Evolutionary conservation across 257 asterid species (phyloP).

Genomic region (Gentiana straminea): DNA sequence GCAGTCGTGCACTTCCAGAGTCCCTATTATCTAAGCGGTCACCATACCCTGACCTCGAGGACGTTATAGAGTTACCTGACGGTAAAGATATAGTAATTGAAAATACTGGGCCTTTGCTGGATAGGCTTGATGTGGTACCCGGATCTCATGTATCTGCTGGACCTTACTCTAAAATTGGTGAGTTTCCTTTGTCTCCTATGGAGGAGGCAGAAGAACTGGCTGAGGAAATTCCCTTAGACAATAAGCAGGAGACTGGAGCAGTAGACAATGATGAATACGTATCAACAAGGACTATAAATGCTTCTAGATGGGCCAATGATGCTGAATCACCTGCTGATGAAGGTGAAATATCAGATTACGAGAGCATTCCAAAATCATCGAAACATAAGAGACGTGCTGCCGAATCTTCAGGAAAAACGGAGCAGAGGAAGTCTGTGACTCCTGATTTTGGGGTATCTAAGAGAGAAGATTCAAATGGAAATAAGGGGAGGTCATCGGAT

Average conservation of each 20-base stretch:
- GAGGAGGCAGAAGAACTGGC: background rate
- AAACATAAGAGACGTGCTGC: slow-evolving; percentile 28
- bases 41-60: slow-evolving; percentile 17
- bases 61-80: background rate
- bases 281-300: slow-evolving; percentile 39
- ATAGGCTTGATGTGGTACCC: slow-evolving; percentile 15
- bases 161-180: slow-evolving; percentile 21
- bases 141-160: slow-evolving; percentile 10
- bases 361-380: slow-evolving; percentile 23
- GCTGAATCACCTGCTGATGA: slow-evolving; percentile 65
- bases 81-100: slow-evolving; percentile 11
- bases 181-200: slow-evolving; percentile 17
- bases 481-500: slow-evolving; percentile 43
- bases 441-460: slow-evolving; percentile 50
- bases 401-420: slow-evolving; percentile 35
- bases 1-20: slow-evolving; percentile 26
- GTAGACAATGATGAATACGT: slow-evolving; percentile 36
- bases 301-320: slow-evolving; percentile 83
- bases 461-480: slow-evolving; percentile 44
- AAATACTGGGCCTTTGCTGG: slow-evolving; percentile 14
- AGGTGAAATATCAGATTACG: slow-evolving; percentile 58
- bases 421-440: slow-evolving; percentile 34
- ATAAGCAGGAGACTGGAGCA: slow-evolving; percentile 15
- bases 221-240: slow-evolving; percentile 17
- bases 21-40: slow-evolving; percentile 19